A percentile compares a stretch with the other conserved stretches of the same genome.
Evolutionary conservation across 768 basidiomycete genomes (phyloP).

Genomic region (Phaffia australis): DNA sequence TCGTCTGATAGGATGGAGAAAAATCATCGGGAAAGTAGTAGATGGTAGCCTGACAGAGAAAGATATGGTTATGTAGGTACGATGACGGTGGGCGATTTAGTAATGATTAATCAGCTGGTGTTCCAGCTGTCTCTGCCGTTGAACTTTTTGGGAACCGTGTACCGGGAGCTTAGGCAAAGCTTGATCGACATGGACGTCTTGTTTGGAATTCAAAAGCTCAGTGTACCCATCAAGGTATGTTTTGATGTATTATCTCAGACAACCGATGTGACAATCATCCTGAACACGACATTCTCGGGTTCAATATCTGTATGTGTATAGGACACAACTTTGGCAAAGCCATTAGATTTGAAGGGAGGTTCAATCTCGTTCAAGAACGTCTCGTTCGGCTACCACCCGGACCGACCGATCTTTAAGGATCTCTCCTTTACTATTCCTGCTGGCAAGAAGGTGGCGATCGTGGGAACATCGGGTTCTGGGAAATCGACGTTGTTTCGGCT

Average conservation of each 20-base stretch:
- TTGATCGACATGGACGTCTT: slow-evolving; percentile 93
- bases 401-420: slow-evolving; percentile 78
- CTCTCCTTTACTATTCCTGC: slow-evolving; percentile 85
- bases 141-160: slow-evolving; percentile 91
- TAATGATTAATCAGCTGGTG: slow-evolving; percentile 98
- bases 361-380: slow-evolving; percentile 89
- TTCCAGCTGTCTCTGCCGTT: slow-evolving; percentile 94
- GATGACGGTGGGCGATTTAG: slow-evolving; percentile 96
- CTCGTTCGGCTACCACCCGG: slow-evolving; percentile 79
- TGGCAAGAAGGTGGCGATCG: slow-evolving; percentile 92
- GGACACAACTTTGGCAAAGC: slow-evolving; percentile 59
- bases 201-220: slow-evolving; percentile 76
- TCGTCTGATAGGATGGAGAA: not conserved
- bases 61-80: slow-evolving; percentile 49
- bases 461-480: slow-evolving; percentile 92
- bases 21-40: not conserved
- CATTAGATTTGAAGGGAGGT: slow-evolving; percentile 63
- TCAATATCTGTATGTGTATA: slow-evolving; percentile 32
- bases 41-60: not conserved
- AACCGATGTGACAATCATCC: not conserved
- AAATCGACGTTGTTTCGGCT: slow-evolving; percentile 95
- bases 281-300: not conserved
- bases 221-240: slow-evolving; percentile 55
- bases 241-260: not conserved
- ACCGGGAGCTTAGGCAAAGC: slow-evolving; percentile 91